Evolutionary conservation across 768 basidiomycete species (phyloP), one percentile per base, ranked within the genome.

Genomic region (Trametes coccinea): DNA sequence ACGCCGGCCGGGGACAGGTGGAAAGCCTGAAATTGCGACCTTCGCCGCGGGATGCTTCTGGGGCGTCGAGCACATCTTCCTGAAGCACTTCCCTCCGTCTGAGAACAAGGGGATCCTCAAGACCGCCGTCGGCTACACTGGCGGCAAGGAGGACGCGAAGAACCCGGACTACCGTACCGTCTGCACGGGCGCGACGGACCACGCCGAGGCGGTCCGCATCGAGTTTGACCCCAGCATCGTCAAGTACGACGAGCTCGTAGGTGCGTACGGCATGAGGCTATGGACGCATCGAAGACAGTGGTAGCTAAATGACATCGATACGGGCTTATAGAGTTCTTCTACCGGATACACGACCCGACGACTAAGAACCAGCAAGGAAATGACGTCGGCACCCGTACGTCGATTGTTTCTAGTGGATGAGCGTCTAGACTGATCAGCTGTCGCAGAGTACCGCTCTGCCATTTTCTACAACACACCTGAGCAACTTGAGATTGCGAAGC

Each of bases 321-420:
- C 37, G 14, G 4, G 29, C 41, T 4, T 2, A 11, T 72, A 88
- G 93, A 96, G 74, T 95, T 95, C 79, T 96, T 96, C 76, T 96
- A 94, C 74, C 84, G 96, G 48, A 93, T 92, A 0, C 95, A 98
- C 69, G 95, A 97, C 66, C 93, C 95, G 2, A 96, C 94, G 44
- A 91, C 92, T 0, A 69, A 81, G 57, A 87, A 96, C 73, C 76
- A 80, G 13, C 94, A 96, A 72, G 94, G 94, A 31, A 79, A 69
- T 1, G 93, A 96, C 68, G 70, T 69, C 2, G 94, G 95, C 17
- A 84, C 86, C 31, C 94, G 93, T 94, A 69, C 65, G 87, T 82
- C 4, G 14, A 6, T 22, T 22, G 22, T 22, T 22, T 22, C 22
- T 22, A 22, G 22, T 22, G 22, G 22, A 22, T 16, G 8, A 9